These are phyloP conservation scores for Amphibolis antarctica DNA, from an alignment of 106 monocot species.

Conservation along the genomic window DNA sequence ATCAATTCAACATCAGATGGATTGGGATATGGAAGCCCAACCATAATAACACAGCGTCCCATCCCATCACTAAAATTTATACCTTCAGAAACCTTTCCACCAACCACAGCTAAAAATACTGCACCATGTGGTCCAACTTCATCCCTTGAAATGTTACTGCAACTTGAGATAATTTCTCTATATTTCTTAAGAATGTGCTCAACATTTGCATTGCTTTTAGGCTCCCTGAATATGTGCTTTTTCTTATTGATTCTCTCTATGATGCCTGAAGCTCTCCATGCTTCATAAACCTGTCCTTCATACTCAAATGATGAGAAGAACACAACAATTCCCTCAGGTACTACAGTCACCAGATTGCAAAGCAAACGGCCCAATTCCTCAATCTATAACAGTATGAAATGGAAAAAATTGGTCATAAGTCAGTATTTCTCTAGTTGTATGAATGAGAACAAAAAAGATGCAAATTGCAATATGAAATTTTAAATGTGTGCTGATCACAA, in stretches of 20 bases:
- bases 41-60: slow-evolving; percentile 89
- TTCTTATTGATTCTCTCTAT: slow-evolving; percentile 71
- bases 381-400: slow-evolving; percentile 33
- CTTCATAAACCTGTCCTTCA: slow-evolving; percentile 58
- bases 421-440: not conserved
- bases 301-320: slow-evolving; percentile 98
- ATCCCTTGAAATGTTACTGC: slow-evolving; percentile 9
- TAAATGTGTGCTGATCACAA: too few species aligned
- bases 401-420: not conserved
- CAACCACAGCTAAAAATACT: slow-evolving; percentile 80
- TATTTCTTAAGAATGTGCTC: slow-evolving; percentile 61
- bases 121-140: slow-evolving; percentile 43
- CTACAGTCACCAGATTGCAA: slow-evolving; percentile 59
- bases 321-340: slow-evolving; percentile 85
- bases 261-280: slow-evolving; percentile 66
- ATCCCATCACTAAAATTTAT: slow-evolving; percentile 97
- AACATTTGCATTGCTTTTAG: slow-evolving; percentile 52
- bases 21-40: slow-evolving; percentile 94
- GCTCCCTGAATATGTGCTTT: slow-evolving; percentile 77
- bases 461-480: not conserved
- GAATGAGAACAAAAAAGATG: not conserved
- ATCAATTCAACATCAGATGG: slow-evolving; percentile 78
- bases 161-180: slow-evolving; percentile 43
- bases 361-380: slow-evolving; percentile 85
- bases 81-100: slow-evolving; percentile 94